Base-by-base conservation (phyloP, 306 rosid species). In the Glycine latifolia region DNA sequence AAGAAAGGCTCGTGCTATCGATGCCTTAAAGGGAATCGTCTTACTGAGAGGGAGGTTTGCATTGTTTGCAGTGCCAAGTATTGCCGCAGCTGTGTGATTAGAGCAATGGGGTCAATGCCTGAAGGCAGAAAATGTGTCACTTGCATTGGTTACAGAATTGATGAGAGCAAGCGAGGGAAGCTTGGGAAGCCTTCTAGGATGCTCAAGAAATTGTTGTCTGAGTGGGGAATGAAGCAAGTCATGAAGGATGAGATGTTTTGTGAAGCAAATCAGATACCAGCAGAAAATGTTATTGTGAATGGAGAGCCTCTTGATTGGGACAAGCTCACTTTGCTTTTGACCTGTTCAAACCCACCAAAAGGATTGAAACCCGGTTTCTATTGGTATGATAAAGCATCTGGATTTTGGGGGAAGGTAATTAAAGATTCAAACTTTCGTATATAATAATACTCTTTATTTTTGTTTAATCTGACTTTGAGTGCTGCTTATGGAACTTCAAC, bases 41-140 rank as follows among this genome's bases (percentile, higher is more conserved):
- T 92, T 10, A 89, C 86, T 6, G 85, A 80, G 83, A 94, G 88
- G 84, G 98, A 89, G 85, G 71, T 86, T 54, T 94, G 97, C 85
- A 78, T 94, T 76, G 95, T 91, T 71, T 94, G 98, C 81, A 82
- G 89, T 13, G 91, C 94, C 13, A 92, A 90, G 87, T 94, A 83
- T 78, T 94, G 98, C 63, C 16, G 39, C 33, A 49, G 48, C 15
- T 94, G 98, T 79, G 88, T 94, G 44, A 39, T 90, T 10, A 88
- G 89, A 84, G 92, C 88, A 80, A 94, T 92, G 98, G 97, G 98
- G 78, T 78, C 94, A 8, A 92, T 94, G 98, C 94, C 97, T 2
- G 88, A 94, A 84, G 98, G 98, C 15, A 89, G 98, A 56, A 94
- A 94, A 74, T 92, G 98, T 79, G 56, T 94, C 14, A 49, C 75